A percentile compares a stretch with the other conserved stretches of the same genome.
phyloP scores from a whole-genome alignment of 495 filamentous ascomycete genomes.

The Xylaria flabelliformis region DNA sequence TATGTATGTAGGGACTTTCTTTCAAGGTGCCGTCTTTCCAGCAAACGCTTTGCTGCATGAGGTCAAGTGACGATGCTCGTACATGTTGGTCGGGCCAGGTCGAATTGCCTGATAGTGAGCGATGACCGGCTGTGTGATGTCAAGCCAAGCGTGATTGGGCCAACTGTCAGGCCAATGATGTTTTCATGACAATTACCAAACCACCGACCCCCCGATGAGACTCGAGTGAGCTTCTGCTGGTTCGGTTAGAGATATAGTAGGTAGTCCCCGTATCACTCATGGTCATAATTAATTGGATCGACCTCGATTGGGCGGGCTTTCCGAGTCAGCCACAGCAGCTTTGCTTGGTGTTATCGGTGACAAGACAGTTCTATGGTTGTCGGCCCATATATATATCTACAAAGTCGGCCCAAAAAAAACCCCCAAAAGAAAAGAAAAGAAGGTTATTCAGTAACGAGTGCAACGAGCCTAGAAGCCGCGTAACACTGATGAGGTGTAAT shows the following conservation, averaged over 20 bases:
- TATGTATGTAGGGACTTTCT: conserved; percentile 16
- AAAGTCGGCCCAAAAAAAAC: no score
- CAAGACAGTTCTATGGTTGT: neutral
- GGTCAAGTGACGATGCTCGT: conserved; percentile 23
- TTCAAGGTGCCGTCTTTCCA: neutral
- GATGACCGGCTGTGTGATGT: conserved; percentile 29
- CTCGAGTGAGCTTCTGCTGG: neutral
- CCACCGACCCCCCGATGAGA: conserved; percentile 18
- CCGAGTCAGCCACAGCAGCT: neutral
- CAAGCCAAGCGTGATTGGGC: conserved; percentile 25
- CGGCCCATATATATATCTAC: neutral
- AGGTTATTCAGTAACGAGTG: neutral
- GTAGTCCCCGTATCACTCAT: neutral
- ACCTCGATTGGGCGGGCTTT: neutral
- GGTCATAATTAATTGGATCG: neutral
- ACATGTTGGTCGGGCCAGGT: conserved; percentile 9
- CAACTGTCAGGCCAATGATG: conserved; percentile 20
- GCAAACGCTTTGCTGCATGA: conserved; percentile 9
- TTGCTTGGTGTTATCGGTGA: neutral
- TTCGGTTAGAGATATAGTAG: neutral
- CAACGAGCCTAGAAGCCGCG: neutral
- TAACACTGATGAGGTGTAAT: neutral
- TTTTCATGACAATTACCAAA: conserved; percentile 22
- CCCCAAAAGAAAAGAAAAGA: no score
- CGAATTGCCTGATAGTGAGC: conserved; percentile 14